phyloP scores from a whole-genome alignment of 768 basidiomycete genomes.

The Mycena alexandri region DNA sequence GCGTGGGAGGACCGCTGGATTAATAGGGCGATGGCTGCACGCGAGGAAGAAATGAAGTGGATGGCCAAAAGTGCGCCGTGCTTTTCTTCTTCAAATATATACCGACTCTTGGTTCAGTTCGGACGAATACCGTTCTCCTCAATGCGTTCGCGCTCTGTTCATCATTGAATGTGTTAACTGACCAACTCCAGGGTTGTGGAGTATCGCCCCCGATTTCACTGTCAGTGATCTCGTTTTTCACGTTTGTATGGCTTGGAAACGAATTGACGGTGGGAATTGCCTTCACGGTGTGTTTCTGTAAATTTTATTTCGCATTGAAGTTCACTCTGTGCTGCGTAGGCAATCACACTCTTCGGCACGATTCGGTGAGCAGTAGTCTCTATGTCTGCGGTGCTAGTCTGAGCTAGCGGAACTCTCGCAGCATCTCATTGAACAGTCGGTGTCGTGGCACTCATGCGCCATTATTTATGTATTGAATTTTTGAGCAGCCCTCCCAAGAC shows the following conservation, averaged over 20 bases:
- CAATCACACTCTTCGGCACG: slow-evolving; percentile 83
- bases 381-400: too few relatives aligned
- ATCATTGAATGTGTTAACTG: background rate
- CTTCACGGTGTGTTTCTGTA: slow-evolving; percentile 72
- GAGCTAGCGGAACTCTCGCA: too few relatives aligned
- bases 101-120: background rate
- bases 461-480: too few relatives aligned
- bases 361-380: background rate
- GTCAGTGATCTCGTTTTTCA: slow-evolving; percentile 83
- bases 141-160: background rate
- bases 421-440: too few relatives aligned
- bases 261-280: slow-evolving; percentile 83
- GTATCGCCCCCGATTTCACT: slow-evolving; percentile 82
- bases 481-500: too few relatives aligned
- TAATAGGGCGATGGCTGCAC: slow-evolving; percentile 68
- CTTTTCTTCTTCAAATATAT: background rate
- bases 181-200: background rate
- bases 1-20: slow-evolving; percentile 87
- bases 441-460: too few relatives aligned
- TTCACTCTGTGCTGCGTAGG: slow-evolving; percentile 47
- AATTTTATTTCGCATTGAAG: background rate
- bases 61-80: slow-evolving; percentile 69
- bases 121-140: background rate
- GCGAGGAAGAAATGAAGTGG: slow-evolving; percentile 80
- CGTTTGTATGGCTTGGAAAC: slow-evolving; percentile 79